Conservation (phyloP, 1,284 basidiomycete genomes). For the Inonotus hispidus region DNA sequence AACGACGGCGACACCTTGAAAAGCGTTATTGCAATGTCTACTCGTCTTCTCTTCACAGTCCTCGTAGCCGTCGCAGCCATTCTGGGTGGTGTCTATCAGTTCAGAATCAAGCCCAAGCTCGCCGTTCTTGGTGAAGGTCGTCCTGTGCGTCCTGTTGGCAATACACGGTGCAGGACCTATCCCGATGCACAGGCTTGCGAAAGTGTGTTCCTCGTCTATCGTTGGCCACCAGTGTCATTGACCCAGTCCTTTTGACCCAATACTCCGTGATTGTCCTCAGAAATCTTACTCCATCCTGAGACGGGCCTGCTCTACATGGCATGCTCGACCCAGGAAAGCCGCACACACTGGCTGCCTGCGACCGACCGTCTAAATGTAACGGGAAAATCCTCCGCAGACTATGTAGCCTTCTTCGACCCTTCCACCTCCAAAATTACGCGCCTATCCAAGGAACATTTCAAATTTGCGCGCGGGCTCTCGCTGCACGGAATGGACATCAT, state of each 20-base stretch:
- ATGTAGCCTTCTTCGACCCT: constrained; percentile 59
- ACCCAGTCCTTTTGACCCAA: too few relatives aligned
- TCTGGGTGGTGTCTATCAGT: constrained; percentile 34
- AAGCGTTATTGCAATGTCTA: neutral
- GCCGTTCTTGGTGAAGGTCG: constrained; percentile 39
- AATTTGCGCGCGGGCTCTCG: constrained; percentile 41
- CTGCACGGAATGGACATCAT: constrained; percentile 73
- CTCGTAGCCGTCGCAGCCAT: constrained; percentile 14
- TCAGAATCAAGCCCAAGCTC: constrained; percentile 39
- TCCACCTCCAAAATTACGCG: constrained; percentile 39
- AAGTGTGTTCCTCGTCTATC: constrained; percentile 35
- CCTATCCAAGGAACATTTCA: constrained; percentile 39
- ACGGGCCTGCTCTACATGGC: constrained; percentile 64
- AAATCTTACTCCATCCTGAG: constrained; percentile 49
- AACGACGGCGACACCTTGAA: too few relatives aligned
- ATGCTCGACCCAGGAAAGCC: constrained; percentile 51
- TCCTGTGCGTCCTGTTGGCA: constrained; percentile 38
- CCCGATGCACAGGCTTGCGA: constrained; percentile 60
- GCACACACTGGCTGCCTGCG: constrained; percentile 53
- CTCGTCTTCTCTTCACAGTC: constrained; percentile 4
- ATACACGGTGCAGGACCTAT: constrained; percentile 41
- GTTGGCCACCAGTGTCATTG: neutral
- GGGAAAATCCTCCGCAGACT: constrained; percentile 43
- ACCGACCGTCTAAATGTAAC: constrained; percentile 39
- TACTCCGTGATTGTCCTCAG: constrained; percentile 28